Percentiles rank a stretch among this genome's conserved stretches.
Conservation (phyloP, 2,329 filamentous ascomycete species). For the Fusarium nelsonii region DNA sequence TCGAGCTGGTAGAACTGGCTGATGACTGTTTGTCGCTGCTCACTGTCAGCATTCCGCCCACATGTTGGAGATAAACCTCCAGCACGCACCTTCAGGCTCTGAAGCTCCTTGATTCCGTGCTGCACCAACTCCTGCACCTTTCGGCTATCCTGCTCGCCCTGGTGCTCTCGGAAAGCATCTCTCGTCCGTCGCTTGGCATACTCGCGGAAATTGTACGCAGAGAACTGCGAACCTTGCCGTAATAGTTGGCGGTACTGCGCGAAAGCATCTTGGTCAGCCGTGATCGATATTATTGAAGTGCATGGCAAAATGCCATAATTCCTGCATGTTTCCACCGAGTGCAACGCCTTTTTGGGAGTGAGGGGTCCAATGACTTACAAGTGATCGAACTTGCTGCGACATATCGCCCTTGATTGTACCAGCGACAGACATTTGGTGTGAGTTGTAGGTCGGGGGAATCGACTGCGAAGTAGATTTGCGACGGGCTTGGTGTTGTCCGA, state of each 20-base stretch:
- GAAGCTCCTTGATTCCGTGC: constrained; percentile 86
- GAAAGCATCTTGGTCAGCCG: constrained; percentile 27
- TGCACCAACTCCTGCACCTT: constrained; percentile 90
- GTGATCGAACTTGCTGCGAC: constrained; percentile 68
- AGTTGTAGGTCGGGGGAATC: constrained; percentile 40
- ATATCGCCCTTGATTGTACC: constrained; percentile 63
- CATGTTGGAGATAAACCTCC: no score
- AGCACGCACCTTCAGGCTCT: constrained; percentile 83
- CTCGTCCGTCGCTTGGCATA: constrained; percentile 92
- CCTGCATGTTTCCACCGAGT: constrained; percentile 30
- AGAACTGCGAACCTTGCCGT: constrained; percentile 87
- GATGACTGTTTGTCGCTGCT: constrained; percentile 90
- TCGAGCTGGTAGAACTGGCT: constrained; percentile 96
- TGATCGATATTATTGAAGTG: neutral
- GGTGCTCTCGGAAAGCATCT: constrained; percentile 90
- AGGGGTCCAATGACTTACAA: constrained; percentile 57
- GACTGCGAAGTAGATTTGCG: constrained; percentile 38
- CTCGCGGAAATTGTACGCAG: constrained; percentile 97
- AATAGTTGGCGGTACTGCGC: constrained; percentile 89
- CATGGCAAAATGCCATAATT: constrained; percentile 7
- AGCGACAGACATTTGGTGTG: constrained; percentile 56
- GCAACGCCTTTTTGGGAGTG: neutral
- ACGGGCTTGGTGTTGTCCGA: constrained; percentile 35
- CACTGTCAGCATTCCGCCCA: constrained; percentile 11
- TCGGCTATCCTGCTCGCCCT: constrained; percentile 77